Base-by-base conservation (phyloP, 768 basidiomycete genomes). In the Clavaria fumosa region DNA sequence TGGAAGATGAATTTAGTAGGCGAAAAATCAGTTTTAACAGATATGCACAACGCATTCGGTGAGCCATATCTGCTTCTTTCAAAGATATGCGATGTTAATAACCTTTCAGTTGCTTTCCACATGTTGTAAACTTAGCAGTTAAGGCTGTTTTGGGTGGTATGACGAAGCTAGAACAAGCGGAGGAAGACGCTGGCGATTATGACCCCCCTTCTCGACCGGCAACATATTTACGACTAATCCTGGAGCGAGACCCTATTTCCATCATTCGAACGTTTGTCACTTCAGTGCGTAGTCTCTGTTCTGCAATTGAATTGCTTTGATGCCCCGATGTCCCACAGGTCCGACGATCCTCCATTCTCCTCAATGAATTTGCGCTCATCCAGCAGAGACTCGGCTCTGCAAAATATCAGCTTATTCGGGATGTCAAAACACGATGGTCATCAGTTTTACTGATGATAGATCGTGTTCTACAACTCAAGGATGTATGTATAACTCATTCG, bases 71-170 rank as follows among this genome's bases (percentile, higher is more conserved):
- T 39, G 26, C 35, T 11, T 27, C 23, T 34, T 27, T 38, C 6
- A 37, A 17, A 23, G 39, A 40, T 17, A 12, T 31, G 31, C 33
- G 14, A 20, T 35, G 36, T 21, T 39, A 38, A 33, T 33, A 27
- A 37, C 39, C 21, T 33, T 12, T 18, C 38, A 56, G 54, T 27
- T 58, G 55, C 35, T 58, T 57, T 41, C 53, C 53, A 4, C 55
- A 57, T 42, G 51, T 58, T 24, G 45, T 58, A 11, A 58, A 58
- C 28, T 43, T 57, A 9, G 55, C 54, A 19, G 54, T 55, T 40
- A 47, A 58, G 31, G 52, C 54, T 15, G 42, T 57, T 11, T 18
- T 60, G 14, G 32, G 33, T 5, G 51, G 48, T 2, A 47, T 58
- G 24, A 46, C 55, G 3, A 27, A 48, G 33, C 35, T 47, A 26